Conservation (phyloP, 495 filamentous ascomycete species). For the Lineolata rhizophorae region DNA sequence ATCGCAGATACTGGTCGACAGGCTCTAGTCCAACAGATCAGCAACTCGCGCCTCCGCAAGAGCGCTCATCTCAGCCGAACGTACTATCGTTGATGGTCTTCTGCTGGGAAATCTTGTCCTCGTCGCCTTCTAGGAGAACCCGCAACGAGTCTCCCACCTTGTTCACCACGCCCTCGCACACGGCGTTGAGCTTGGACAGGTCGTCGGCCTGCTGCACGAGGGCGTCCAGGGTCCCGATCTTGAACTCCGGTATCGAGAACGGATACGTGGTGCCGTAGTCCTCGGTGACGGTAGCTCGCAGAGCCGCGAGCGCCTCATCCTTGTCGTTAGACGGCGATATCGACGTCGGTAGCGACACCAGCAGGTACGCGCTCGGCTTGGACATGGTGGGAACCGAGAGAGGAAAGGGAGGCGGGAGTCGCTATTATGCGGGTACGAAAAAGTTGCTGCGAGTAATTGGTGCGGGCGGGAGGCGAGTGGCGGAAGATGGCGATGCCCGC, state of each 20-base stretch:
- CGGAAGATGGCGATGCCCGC: no score
- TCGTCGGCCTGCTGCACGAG: constrained; percentile 96
- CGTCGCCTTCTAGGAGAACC: constrained; percentile 59
- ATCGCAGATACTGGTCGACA: constrained; percentile 74
- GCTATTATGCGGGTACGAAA: no score
- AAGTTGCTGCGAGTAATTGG: no score
- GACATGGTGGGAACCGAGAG: no score
- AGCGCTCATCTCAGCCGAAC: constrained; percentile 13
- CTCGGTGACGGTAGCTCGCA: constrained; percentile 45
- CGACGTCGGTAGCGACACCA: constrained; percentile 49
- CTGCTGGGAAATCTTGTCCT: constrained; percentile 60
- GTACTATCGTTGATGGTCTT: constrained; percentile 92
- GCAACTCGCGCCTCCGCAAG: neutral
- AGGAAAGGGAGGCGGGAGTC: no score
- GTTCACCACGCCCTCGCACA: constrained; percentile 60
- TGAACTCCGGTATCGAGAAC: constrained; percentile 80
- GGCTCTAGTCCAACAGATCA: constrained; percentile 41
- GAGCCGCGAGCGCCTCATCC: constrained; percentile 54
- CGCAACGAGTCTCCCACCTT: constrained; percentile 77
- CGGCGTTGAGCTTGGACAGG: constrained; percentile 60
- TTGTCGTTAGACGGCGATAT: constrained; percentile 48
- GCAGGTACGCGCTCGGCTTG: constrained; percentile 33
- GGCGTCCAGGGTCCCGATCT: constrained; percentile 89
- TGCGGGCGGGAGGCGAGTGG: no score
- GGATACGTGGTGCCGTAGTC: constrained; percentile 58